A percentile compares a stretch with the other conserved stretches of the same genome.
Conservation (phyloP, 345 rosid genomes). For the Moricandia arvensis region DNA sequence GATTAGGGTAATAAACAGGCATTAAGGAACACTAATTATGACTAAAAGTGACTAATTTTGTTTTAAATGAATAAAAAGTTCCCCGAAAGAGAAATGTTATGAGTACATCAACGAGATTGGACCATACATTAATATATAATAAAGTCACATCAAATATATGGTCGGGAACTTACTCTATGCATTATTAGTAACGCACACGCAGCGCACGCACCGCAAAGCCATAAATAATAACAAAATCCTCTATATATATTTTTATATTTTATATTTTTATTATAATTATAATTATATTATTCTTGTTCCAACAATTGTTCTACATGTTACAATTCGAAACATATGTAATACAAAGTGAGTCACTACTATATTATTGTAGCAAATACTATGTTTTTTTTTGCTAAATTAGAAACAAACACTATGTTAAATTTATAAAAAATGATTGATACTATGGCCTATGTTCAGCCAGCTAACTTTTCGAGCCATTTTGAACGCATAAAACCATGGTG, state of each 20-base stretch:
- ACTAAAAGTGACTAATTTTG: constrained; percentile 1
- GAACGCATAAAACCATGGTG: background rate
- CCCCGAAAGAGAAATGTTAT: constrained; percentile 8
- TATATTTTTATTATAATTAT: too few species aligned
- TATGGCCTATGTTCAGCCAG: background rate
- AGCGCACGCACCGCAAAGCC: too few species aligned
- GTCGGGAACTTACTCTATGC: background rate
- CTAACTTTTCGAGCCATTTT: background rate
- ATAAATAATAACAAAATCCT: too few species aligned
- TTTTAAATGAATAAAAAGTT: constrained; percentile 4
- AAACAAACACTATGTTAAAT: background rate
- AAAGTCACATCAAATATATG: background rate
- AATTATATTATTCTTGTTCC: too few species aligned
- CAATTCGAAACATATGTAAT: too few species aligned
- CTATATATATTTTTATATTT: too few species aligned
- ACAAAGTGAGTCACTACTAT: background rate
- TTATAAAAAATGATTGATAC: background rate
- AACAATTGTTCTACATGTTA: too few species aligned
- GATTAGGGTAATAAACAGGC: constrained; percentile 4
- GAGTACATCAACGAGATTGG: constrained; percentile 20
- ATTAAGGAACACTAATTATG: background rate
- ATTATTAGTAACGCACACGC: too few species aligned
- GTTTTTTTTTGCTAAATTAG: too few species aligned
- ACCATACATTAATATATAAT: background rate
- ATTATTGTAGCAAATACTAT: too few species aligned